Conservation (phyloP, 495 filamentous ascomycete species). For the Jackrogersella minutella region DNA sequence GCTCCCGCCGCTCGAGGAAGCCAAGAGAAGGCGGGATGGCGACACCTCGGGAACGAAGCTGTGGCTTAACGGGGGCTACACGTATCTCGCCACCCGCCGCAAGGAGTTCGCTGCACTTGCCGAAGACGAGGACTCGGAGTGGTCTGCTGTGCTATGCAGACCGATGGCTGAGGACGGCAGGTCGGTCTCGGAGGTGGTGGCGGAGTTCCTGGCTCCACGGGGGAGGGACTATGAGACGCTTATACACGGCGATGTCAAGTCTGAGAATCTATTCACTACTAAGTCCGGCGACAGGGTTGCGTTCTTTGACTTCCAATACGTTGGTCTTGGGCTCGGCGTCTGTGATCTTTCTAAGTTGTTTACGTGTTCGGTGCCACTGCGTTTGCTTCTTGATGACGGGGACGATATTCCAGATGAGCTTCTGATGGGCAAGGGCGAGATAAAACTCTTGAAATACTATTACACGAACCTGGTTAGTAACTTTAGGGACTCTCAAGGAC, state of each 20-base stretch:
- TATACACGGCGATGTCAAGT: constrained; percentile 59
- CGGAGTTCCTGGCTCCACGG: constrained; percentile 41
- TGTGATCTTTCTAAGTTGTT: constrained; percentile 59
- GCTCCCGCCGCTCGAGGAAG: constrained; percentile 49
- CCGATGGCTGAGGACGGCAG: constrained; percentile 9
- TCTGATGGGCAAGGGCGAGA: constrained; percentile 44
- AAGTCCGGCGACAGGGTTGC: constrained; percentile 46
- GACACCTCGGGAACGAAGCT: constrained; percentile 36
- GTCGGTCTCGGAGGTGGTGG: constrained; percentile 43
- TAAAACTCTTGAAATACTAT: constrained; percentile 48
- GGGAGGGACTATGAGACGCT: constrained; percentile 48
- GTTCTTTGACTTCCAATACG: constrained; percentile 60
- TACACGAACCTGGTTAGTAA: constrained; percentile 34
- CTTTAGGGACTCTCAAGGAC: constrained; percentile 8
- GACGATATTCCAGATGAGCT: constrained; percentile 32
- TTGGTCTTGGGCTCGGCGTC: constrained; percentile 54
- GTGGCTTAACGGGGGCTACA: constrained; percentile 58
- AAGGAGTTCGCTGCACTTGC: constrained; percentile 47
- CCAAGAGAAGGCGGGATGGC: constrained; percentile 16
- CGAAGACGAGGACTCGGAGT: constrained; percentile 42
- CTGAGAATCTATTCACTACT: constrained; percentile 51
- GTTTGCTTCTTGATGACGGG: constrained; percentile 27
- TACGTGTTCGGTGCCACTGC: constrained; percentile 45
- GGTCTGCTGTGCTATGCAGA: constrained; percentile 42
- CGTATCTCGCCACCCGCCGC: constrained; percentile 55